Evolutionary conservation across 495 filamentous ascomycete genomes (phyloP).

Genomic region (Penicillium chermesinum): DNA sequence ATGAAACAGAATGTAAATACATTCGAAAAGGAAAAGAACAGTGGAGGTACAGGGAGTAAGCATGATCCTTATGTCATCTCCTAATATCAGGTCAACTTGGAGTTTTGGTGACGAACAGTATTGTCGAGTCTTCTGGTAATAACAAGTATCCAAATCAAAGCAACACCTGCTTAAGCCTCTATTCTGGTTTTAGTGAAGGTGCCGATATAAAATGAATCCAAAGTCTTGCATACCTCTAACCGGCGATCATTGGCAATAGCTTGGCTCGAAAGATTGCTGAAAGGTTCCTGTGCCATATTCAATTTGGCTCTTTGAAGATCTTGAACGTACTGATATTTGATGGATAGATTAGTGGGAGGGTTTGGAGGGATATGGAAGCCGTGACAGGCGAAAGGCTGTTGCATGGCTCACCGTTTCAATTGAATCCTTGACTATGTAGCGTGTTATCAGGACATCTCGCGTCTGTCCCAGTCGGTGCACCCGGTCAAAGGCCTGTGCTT

Average conservation of each 20-base stretch:
- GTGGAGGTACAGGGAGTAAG: neutral
- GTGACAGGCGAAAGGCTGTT: neutral
- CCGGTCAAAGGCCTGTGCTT: constrained; percentile 47
- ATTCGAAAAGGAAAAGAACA: neutral
- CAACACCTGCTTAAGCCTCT: neutral
- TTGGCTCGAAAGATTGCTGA: neutral
- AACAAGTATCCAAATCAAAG: neutral
- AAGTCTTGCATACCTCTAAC: neutral
- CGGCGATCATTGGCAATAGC: neutral
- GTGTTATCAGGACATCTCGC: constrained; percentile 34
- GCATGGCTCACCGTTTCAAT: constrained; percentile 32
- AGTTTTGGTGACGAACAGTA: neutral
- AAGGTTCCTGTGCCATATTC: constrained; percentile 9
- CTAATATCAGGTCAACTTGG: neutral
- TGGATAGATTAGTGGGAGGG: neutral
- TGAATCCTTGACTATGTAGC: constrained; percentile 40
- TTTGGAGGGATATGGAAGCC: neutral
- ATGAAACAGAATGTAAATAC: neutral
- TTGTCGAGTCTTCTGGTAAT: neutral
- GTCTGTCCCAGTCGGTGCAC: constrained; percentile 44
- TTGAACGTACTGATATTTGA: neutral
- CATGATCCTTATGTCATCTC: neutral
- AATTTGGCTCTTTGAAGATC: neutral
- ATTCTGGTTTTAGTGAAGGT: neutral
- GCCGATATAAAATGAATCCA: neutral